Evolutionary conservation across 257 asterid genomes (phyloP).

Genomic region (Ehretia macrophylla): DNA sequence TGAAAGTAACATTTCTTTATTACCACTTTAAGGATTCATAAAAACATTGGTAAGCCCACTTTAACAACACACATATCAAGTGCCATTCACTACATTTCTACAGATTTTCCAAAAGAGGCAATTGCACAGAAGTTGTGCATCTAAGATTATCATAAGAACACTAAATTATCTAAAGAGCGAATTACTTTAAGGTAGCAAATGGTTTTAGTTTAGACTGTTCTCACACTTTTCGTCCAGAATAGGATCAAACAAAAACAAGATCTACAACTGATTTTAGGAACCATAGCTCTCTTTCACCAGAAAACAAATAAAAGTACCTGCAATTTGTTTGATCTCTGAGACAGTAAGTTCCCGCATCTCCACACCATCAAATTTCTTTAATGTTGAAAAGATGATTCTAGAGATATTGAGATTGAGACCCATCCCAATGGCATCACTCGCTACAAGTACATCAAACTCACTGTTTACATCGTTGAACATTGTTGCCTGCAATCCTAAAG

Average conservation of each 20-base stretch:
- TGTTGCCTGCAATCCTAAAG: constrained; percentile 84
- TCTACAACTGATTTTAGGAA: not conserved
- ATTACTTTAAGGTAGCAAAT: not conserved
- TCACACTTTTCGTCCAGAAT: not conserved
- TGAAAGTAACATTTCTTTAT: no score
- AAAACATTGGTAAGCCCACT: no score
- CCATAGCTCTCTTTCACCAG: not conserved
- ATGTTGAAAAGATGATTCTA: constrained; percentile 76
- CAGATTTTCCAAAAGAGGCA: not conserved
- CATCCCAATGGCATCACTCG: constrained; percentile 99
- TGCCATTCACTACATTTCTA: not conserved
- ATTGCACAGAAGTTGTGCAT: not conserved
- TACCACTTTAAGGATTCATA: no score
- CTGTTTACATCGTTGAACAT: constrained; percentile 86
- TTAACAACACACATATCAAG: not conserved
- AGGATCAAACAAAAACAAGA: not conserved
- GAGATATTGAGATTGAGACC: constrained; percentile 97
- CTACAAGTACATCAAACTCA: constrained; percentile 85
- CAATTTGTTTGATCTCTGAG: constrained; percentile 95
- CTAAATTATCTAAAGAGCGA: not conserved
- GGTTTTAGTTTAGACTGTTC: not conserved
- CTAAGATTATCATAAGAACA: not conserved
- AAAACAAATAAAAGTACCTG: constrained; percentile 48
- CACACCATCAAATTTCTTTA: constrained; percentile 76
- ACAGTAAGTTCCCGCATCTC: constrained; percentile 70